Evolutionary conservation across 139 green algal genomes (phyloP).

Genomic region (Tetraselmis chui): DNA sequence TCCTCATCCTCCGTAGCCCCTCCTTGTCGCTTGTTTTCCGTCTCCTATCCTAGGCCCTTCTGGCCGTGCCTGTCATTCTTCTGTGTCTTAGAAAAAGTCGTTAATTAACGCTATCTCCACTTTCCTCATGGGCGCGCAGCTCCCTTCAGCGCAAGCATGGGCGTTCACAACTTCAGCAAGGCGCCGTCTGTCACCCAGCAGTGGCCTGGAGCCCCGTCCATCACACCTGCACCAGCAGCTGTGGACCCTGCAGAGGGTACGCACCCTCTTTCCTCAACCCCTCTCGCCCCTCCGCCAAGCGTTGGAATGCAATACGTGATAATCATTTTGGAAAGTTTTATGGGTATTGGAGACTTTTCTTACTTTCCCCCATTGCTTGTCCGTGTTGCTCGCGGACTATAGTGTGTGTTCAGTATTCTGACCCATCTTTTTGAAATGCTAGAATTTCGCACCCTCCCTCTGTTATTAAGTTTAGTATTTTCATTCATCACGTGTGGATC

Average conservation of each 20-base stretch:
- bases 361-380: not conserved
- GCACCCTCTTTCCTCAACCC: not conserved
- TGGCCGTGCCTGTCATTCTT: not conserved
- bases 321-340: not conserved
- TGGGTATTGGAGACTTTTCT: not conserved
- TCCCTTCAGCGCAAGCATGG: not conserved
- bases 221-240: not conserved
- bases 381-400: not conserved
- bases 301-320: not conserved
- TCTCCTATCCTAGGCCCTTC: no score
- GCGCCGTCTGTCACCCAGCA: not conserved
- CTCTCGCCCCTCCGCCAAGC: not conserved
- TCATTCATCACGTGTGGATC: no score
- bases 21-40: no score
- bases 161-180: not conserved
- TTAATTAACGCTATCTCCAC: not conserved
- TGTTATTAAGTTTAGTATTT: no score
- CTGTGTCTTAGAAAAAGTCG: not conserved
- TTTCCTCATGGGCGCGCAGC: not conserved
- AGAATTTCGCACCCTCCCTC: no score
- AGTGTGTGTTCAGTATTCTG: not conserved
- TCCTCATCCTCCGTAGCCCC: not conserved
- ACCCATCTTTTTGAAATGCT: no score
- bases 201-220: no score
- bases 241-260: not conserved